Evolutionary conservation across 257 asterid genomes (phyloP), one percentile per base, ranked within the genome.

Genomic region (Fraxinus quadrangulata): DNA sequence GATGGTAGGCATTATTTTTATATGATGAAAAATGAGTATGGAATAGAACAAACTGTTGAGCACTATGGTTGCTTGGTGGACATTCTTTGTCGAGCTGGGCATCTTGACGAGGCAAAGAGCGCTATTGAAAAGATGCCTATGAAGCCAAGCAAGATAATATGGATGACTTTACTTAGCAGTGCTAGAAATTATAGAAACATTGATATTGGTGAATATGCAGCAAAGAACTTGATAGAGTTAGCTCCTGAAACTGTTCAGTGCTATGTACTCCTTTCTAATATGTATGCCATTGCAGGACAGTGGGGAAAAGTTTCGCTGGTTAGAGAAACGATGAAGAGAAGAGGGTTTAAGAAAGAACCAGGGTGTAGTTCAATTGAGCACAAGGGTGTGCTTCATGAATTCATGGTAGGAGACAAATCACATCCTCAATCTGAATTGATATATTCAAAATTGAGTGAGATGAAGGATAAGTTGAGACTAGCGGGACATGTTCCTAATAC

Each of bases 51-150:
- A 40, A 72, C 66, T n/a, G 39, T 61, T 31, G 69, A 78, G 40
- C 77, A 71, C 28, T 78, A 31, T 63, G 82, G 82, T 59, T 63
- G 78, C 72, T 78, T 78, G 47, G 59, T 78, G n/a, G 81, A 72
- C 63, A 39, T 78, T 24, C 70, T 71, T 49, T 77, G 81, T 65
- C 36, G 81, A 37, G 73, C 61, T 17, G 76, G 72, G 42, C 76
- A 71, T 67, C 77, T 71, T 12, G 73, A 78, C 0, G 76, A 61
- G 77, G 68, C 77, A 72, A 78, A 72, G 71, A 16, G 68, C 11
- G n/a, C 31, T 3, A 47, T 59, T 17, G 36, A 61, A 30, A 78
- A 39, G 49, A 71, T 72, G 77, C 45, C 77, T 11, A 54, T 78
- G 66, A 72, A 72, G 47, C 77, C 68, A 33, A 54, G 56, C n/a